phyloP scores from a whole-genome alignment of 768 basidiomycete genomes.

The Trametes maxima region DNA sequence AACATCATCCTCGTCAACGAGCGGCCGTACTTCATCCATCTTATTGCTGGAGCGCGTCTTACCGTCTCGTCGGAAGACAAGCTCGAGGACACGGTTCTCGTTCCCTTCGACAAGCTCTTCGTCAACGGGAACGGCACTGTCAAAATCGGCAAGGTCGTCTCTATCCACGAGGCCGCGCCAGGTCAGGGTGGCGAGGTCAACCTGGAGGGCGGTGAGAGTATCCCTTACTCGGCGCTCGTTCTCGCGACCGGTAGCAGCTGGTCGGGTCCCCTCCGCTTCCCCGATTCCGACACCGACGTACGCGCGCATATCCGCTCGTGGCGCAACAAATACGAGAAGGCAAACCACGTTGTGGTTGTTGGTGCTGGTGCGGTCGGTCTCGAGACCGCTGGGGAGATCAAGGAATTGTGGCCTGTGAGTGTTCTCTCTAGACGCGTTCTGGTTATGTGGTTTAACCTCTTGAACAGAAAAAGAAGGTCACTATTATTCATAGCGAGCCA shows the following conservation, averaged over 20 bases:
- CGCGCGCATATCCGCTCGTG: conserved; percentile 31
- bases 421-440: not conserved
- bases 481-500: conserved; percentile 57
- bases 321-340: conserved; percentile 34
- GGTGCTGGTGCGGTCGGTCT: conserved; percentile 46
- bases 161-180: conserved; percentile 36
- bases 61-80: conserved; percentile 47
- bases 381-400: conserved; percentile 49
- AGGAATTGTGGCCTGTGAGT: conserved; percentile 44
- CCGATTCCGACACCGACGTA: conserved; percentile 34
- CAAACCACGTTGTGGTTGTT: conserved; percentile 37
- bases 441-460: not conserved
- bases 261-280: conserved; percentile 53
- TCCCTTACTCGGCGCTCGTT: conserved; percentile 59
- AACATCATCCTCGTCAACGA: conserved; percentile 57
- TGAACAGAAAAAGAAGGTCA: conserved; percentile 48
- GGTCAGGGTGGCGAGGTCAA: conserved; percentile 48
- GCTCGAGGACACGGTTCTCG: conserved; percentile 47
- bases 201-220: conserved; percentile 49
- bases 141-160: conserved; percentile 38
- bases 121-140: conserved; percentile 46
- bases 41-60: conserved; percentile 55
- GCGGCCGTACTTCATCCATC: conserved; percentile 51
- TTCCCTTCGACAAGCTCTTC: conserved; percentile 56
- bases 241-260: conserved; percentile 61